Conservation (phyloP, 768 basidiomycete species). For the Suillus cothurnatus region DNA sequence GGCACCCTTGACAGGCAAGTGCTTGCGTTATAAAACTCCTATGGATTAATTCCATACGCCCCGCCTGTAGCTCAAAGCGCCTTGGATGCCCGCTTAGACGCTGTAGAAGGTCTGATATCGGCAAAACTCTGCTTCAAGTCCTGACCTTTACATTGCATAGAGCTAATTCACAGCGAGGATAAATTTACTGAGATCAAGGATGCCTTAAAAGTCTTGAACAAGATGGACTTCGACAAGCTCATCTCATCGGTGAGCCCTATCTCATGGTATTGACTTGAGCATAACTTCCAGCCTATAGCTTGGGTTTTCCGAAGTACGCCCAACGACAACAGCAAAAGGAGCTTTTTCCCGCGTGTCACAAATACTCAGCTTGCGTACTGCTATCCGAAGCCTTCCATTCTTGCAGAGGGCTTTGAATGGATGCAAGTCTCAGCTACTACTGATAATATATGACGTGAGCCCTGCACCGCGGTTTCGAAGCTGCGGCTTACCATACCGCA, state of each 20-base stretch:
- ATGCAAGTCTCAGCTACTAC: slow-evolving; percentile 59
- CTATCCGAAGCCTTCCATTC: slow-evolving; percentile 67
- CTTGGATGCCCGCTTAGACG: slow-evolving; percentile 83
- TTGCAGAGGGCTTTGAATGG: slow-evolving; percentile 64
- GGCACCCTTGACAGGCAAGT: slow-evolving; percentile 73
- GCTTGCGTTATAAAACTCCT: background rate
- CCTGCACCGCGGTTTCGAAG: background rate
- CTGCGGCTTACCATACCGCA: background rate
- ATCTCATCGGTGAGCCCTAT: slow-evolving; percentile 58
- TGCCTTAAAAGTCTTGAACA: slow-evolving; percentile 70
- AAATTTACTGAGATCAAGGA: slow-evolving; percentile 66
- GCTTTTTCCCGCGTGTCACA: slow-evolving; percentile 73
- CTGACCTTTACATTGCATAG: slow-evolving; percentile 38
- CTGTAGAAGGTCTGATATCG: slow-evolving; percentile 66
- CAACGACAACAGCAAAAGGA: slow-evolving; percentile 55
- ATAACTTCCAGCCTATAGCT: slow-evolving; percentile 47
- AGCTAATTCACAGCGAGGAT: slow-evolving; percentile 78
- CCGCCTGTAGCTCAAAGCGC: slow-evolving; percentile 38
- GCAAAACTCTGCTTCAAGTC: background rate
- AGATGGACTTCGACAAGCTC: slow-evolving; percentile 88
- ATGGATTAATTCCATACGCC: background rate
- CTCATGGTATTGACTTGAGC: background rate
- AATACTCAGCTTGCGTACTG: slow-evolving; percentile 75
- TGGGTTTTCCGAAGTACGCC: slow-evolving; percentile 60
- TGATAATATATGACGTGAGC: slow-evolving; percentile 60